Conservation (phyloP, 306 rosid genomes). For the Fragaria vesca region DNA sequence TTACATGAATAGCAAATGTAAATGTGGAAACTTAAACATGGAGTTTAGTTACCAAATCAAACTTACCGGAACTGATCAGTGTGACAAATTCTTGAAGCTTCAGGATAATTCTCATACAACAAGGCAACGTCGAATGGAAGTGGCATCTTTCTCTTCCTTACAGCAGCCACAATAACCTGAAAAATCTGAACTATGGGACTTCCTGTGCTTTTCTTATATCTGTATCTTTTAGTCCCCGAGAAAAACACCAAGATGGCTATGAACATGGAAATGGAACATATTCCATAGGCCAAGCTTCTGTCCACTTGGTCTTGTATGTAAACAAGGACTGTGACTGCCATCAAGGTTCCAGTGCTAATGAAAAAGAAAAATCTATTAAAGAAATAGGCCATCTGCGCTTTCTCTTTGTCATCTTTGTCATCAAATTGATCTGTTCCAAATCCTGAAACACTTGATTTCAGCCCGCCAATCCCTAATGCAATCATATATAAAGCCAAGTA, state of each 20-base stretch:
- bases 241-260: slow-evolving; percentile 54
- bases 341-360: slow-evolving; percentile 72
- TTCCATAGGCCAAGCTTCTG: slow-evolving; percentile 79
- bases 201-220: slow-evolving; percentile 72
- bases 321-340: slow-evolving; percentile 88
- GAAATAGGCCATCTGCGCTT: slow-evolving; percentile 78
- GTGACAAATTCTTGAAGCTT: slow-evolving; percentile 56
- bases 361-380: slow-evolving; percentile 81
- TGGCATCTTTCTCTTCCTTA: slow-evolving; percentile 59
- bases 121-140: slow-evolving; percentile 39
- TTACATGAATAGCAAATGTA: neutral
- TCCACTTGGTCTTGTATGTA: slow-evolving; percentile 85
- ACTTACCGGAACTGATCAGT: slow-evolving; percentile 65
- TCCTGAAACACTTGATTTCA: slow-evolving; percentile 92
- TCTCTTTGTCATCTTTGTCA: slow-evolving; percentile 80
- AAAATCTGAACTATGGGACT: slow-evolving; percentile 83
- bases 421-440: slow-evolving; percentile 92
- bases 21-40: neutral
- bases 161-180: slow-evolving; percentile 68
- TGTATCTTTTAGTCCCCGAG: slow-evolving; percentile 58
- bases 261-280: slow-evolving; percentile 64
- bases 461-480: slow-evolving; percentile 86
- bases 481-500: slow-evolving; percentile 65
- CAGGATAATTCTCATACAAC: slow-evolving; percentile 68
- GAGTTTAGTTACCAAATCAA: neutral